These are phyloP conservation scores for Botrytis aclada DNA, from an alignment of 2,329 filamentous ascomycete genomes.

Conservation along the genomic window DNA sequence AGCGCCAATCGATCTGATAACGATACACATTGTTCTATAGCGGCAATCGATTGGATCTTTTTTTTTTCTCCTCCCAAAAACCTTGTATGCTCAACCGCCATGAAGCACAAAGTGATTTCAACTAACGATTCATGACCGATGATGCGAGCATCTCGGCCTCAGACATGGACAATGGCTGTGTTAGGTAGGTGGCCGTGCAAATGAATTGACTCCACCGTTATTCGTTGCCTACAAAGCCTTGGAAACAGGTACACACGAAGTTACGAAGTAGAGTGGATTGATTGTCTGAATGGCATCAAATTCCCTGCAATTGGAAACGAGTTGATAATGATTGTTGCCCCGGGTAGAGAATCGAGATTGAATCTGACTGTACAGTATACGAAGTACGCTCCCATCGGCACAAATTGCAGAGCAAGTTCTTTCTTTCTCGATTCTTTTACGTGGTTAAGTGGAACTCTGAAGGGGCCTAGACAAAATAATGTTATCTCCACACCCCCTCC, in stretches of 20 bases:
- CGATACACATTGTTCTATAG: not conserved
- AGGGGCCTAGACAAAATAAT: not conserved
- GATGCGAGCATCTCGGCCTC: not conserved
- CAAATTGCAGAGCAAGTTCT: not conserved
- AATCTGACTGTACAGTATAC: not conserved
- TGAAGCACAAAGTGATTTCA: not conserved
- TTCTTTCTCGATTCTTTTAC: not conserved
- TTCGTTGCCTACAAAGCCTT: not conserved
- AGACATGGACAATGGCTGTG: not conserved
- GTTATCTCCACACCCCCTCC: not conserved
- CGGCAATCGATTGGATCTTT: not conserved
- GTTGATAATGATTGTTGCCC: not conserved
- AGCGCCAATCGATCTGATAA: not conserved
- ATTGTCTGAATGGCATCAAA: not conserved
- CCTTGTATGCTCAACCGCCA: not conserved
- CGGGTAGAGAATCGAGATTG: not conserved
- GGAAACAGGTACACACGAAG: not conserved
- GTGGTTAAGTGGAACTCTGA: slow-evolving; percentile 5
- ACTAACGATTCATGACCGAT: not conserved
- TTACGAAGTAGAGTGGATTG: not conserved
- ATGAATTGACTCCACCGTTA: not conserved
- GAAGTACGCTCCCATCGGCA: not conserved
- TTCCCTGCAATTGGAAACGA: not conserved
- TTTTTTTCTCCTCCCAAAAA: no score
- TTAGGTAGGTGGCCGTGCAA: not conserved